Evolutionary conservation across 139 green algal genomes (phyloP).

Genomic region (Closterium sp.): DNA sequence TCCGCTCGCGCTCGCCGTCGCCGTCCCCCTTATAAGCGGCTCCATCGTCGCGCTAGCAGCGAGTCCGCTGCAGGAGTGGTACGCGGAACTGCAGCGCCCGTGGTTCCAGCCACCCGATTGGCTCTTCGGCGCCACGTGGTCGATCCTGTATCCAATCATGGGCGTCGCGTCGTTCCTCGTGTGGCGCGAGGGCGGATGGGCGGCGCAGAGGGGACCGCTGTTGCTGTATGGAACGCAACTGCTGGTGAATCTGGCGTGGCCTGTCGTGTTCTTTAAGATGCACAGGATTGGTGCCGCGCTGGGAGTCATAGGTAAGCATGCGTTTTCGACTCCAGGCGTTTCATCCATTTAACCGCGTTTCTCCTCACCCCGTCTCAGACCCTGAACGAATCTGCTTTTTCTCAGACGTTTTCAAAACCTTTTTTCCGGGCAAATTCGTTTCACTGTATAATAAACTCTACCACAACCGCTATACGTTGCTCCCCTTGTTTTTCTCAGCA

Average conservation of each 20-base stretch:
- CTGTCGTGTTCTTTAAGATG: slow-evolving; percentile 18
- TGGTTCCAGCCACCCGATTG: slow-evolving; percentile 18
- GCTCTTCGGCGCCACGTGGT: slow-evolving; percentile 34
- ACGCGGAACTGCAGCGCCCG: slow-evolving; percentile 27
- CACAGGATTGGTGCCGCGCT: slow-evolving; percentile 10
- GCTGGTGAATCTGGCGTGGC: slow-evolving; percentile 41
- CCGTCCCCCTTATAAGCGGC: slow-evolving; percentile 15
- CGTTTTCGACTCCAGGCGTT: background rate
- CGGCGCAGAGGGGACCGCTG: slow-evolving; percentile 10
- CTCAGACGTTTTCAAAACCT: no score
- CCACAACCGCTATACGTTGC: no score
- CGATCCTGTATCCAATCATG: slow-evolving; percentile 31
- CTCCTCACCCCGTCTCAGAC: no score
- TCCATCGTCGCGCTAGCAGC: background rate
- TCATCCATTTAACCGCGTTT: background rate
- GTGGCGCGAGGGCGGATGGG: slow-evolving; percentile 6
- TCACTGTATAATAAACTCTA: no score
- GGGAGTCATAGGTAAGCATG: slow-evolving; percentile 16
- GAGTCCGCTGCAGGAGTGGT: slow-evolving; percentile 30
- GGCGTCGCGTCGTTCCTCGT: slow-evolving; percentile 31
- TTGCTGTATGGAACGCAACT: slow-evolving; percentile 31
- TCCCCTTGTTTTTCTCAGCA: no score
- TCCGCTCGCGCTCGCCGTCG: background rate
- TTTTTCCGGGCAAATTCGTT: no score
- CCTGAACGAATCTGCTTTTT: no score